phyloP scores from a whole-genome alignment of 805 yeast genomes.

The Saturnispora gosingensis region DNA sequence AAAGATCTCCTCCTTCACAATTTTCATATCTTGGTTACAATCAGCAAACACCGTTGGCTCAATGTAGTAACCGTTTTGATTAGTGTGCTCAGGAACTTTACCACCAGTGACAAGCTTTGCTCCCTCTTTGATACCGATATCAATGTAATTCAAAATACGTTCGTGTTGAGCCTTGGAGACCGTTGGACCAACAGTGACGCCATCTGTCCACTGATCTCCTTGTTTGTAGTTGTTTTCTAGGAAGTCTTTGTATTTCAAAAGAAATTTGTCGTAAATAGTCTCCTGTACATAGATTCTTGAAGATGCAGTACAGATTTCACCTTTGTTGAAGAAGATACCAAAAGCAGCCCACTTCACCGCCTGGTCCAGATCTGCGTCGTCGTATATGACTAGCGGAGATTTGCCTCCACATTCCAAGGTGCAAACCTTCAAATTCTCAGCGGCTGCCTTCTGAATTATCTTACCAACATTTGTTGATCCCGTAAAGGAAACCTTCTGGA shows the following conservation, averaged over 20 bases:
- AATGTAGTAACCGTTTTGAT: conserved; percentile 53
- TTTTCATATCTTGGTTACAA: conserved; percentile 56
- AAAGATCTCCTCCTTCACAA: conserved; percentile 72
- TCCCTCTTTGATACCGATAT: conserved; percentile 74
- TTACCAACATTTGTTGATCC: conserved; percentile 72
- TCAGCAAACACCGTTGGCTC: conserved; percentile 71
- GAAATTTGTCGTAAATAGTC: conserved; percentile 66
- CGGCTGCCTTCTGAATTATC: conserved; percentile 77
- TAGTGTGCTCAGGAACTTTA: conserved; percentile 26
- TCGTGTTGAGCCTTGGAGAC: conserved; percentile 72
- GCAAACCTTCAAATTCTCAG: conserved; percentile 78
- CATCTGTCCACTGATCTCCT: conserved; percentile 79
- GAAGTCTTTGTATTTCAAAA: conserved; percentile 47
- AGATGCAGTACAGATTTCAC: conserved; percentile 95
- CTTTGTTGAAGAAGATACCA: conserved; percentile 89
- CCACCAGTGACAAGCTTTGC: conserved; percentile 71
- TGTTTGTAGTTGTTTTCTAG: conserved; percentile 45
- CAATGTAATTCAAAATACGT: conserved; percentile 67
- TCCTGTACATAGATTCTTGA: conserved; percentile 88
- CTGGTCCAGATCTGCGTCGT: conserved; percentile 71
- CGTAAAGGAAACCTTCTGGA: conserved; percentile 58
- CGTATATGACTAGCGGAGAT: conserved; percentile 83
- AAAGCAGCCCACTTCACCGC: conserved; percentile 67
- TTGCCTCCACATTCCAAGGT: conserved; percentile 96
- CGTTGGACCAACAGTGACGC: conserved; percentile 85